Percentiles rank a stretch among this genome's conserved stretches.
Evolutionary conservation across 257 asterid genomes (phyloP).

Genomic region (Rauvolfia tetraphylla): DNA sequence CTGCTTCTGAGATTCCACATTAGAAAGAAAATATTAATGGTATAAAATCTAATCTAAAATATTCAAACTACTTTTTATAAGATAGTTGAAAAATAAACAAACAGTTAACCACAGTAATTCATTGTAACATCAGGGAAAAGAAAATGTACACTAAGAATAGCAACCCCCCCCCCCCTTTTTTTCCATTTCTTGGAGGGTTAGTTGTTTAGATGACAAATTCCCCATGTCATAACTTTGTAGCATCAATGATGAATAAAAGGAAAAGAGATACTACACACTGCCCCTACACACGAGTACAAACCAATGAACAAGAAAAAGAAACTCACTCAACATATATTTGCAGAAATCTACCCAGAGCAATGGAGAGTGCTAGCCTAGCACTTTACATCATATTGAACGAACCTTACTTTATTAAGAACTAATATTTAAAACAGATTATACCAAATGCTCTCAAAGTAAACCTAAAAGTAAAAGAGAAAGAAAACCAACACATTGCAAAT

Average conservation of each 20-base stretch:
- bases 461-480: not conserved
- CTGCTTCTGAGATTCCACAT: conserved; percentile 68
- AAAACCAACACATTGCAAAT: not conserved
- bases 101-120: not conserved
- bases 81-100: not conserved
- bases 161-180: not conserved
- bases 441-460: not conserved
- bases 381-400: not conserved
- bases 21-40: conserved; percentile 12
- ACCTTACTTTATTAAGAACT: not conserved
- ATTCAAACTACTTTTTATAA: conserved; percentile 1
- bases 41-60: not conserved
- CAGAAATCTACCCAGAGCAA: not conserved
- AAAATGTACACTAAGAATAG: not conserved
- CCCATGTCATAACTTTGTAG: not conserved
- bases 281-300: not conserved
- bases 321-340: not conserved
- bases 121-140: not conserved
- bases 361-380: not conserved
- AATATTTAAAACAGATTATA: too few species aligned
- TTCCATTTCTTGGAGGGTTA: not conserved
- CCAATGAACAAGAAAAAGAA: not conserved
- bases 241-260: not conserved
- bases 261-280: not conserved
- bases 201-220: not conserved